A percentile compares a stretch with the other conserved stretches of the same genome.
phyloP scores from a whole-genome alignment of 2,329 filamentous ascomycete genomes.

The Xylaria sp. region DNA sequence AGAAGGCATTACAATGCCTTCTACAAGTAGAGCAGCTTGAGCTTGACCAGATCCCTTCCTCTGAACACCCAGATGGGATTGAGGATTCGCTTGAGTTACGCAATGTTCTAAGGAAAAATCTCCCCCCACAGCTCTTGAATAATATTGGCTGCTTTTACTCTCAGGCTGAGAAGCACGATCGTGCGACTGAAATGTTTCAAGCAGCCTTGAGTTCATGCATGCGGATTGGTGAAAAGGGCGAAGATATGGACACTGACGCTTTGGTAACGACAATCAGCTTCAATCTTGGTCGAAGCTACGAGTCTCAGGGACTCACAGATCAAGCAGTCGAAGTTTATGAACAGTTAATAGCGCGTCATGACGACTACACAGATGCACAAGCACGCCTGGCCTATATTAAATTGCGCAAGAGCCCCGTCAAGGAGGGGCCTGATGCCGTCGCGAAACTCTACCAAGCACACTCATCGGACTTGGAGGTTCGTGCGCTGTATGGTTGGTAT shows the following conservation, averaged over 20 bases:
- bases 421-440: conserved; percentile 85
- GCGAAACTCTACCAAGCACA: conserved; percentile 85
- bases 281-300: conserved; percentile 92
- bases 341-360: conserved; percentile 80
- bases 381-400: conserved; percentile 90
- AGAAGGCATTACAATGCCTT: conserved; percentile 90
- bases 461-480: conserved; percentile 85
- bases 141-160: conserved; percentile 98
- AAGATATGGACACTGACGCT: conserved; percentile 82
- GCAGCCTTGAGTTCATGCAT: conserved; percentile 88
- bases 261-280: conserved; percentile 96
- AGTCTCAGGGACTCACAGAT: conserved; percentile 79
- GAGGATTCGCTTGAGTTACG: conserved; percentile 67
- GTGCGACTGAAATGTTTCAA: conserved; percentile 87
- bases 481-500: conserved; percentile 94
- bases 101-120: conserved; percentile 70
- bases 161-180: conserved; percentile 79
- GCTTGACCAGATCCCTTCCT: conserved; percentile 74
- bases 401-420: conserved; percentile 77
- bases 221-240: conserved; percentile 76
- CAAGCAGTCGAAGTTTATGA: conserved; percentile 90
- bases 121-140: conserved; percentile 91
- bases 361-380: conserved; percentile 90
- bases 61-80: conserved; percentile 65
- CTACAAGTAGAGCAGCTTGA: conserved; percentile 92